phyloP scores from a whole-genome alignment of 2,329 filamentous ascomycete genomes.

The Akanthomyces dipterigenus region DNA sequence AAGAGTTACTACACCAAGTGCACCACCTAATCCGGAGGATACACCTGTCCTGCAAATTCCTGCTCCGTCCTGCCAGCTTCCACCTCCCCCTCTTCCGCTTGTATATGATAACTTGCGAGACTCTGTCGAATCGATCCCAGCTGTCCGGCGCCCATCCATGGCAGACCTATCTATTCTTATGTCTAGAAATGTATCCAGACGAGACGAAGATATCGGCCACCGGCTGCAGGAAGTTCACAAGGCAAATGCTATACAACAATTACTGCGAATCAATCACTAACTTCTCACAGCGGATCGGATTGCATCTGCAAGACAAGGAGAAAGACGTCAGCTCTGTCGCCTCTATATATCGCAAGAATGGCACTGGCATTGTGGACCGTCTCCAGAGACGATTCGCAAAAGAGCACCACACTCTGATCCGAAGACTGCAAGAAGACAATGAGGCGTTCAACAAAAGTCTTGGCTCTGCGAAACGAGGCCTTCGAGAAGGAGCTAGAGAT shows the following conservation, averaged over 20 bases:
- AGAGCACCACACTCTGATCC: not conserved
- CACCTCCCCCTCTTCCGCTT: not conserved
- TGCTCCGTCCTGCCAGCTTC: not conserved
- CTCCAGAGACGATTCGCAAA: not conserved
- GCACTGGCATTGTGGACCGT: not conserved
- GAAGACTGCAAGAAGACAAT: not conserved
- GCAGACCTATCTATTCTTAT: not conserved
- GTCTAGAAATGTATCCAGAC: not conserved
- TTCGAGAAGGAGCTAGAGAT: not conserved
- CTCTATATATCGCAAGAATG: slow-evolving; percentile 2
- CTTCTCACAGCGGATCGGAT: not conserved
- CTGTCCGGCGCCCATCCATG: not conserved
- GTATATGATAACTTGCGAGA: not conserved
- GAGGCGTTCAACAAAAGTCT: not conserved
- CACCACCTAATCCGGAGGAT: not conserved
- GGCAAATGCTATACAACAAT: not conserved
- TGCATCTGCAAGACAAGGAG: not conserved
- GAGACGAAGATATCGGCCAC: not conserved
- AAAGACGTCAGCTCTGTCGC: not conserved
- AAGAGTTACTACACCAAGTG: not conserved
- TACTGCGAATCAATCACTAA: not conserved
- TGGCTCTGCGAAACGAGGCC: not conserved
- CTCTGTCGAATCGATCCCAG: not conserved
- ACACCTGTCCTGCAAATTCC: not conserved
- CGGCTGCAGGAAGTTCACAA: not conserved